Conservation (phyloP, 768 basidiomycete genomes). For the Amanita polypyramis region DNA sequence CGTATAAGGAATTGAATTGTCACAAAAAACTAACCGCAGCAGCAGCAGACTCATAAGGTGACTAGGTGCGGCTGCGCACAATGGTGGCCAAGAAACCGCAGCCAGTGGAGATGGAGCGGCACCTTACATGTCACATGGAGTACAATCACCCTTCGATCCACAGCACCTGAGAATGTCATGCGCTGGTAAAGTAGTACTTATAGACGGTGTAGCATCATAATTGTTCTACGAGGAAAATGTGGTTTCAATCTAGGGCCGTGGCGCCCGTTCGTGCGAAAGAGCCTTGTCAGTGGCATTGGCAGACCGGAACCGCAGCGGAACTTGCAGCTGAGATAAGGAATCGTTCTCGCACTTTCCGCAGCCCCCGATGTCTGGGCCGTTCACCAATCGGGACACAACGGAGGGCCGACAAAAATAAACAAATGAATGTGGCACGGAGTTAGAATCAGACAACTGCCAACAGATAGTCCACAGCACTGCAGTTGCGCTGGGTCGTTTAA, state of each 20-base stretch:
- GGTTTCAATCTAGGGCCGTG: neutral
- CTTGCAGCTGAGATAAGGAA: neutral
- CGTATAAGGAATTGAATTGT: too few relatives aligned
- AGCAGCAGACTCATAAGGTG: too few relatives aligned
- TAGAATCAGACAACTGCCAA: too few relatives aligned
- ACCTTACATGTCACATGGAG: neutral
- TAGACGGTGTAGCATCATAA: neutral
- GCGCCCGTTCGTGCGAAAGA: neutral
- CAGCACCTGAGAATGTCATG: neutral
- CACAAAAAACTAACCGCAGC: too few relatives aligned
- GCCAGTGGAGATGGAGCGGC: constrained; percentile 3
- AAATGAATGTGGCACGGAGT: neutral
- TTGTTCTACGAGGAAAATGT: neutral
- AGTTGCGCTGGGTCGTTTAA: too few relatives aligned
- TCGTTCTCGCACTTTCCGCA: neutral
- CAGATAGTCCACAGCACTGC: too few relatives aligned
- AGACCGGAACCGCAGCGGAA: neutral
- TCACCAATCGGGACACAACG: neutral
- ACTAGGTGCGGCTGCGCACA: too few relatives aligned
- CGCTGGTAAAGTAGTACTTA: neutral
- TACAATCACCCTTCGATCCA: too few relatives aligned
- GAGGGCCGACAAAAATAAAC: constrained; percentile 1
- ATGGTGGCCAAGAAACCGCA: neutral
- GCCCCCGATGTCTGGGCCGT: neutral
- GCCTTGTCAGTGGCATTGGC: too few relatives aligned